Base-by-base conservation (phyloP, 768 basidiomycete genomes). In the Lactarius psammicola region DNA sequence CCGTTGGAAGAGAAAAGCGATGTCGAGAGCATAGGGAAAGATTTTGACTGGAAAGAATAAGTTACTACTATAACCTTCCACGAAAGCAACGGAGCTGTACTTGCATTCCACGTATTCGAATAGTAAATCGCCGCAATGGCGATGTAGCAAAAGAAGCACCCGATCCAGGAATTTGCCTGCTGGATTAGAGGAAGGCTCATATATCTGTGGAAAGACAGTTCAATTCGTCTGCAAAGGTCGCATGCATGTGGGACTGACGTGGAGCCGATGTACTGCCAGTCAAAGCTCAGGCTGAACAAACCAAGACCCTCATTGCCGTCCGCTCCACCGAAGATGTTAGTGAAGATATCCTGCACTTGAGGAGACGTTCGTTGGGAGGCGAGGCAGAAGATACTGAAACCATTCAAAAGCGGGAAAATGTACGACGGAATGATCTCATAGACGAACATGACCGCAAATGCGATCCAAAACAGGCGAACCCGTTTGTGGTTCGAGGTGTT, bases 251-350 rank as follows among this genome's bases (percentile, higher is more conserved):
- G 5, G 20, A 70, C 74, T 23, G 46, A 74, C 70, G 28, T 51
- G 18, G 84, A 84, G 1, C 81, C 81, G 67, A 87, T 84, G 68
- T 86, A 86, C 66, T 86, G 84, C 86, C 86, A 90, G 70, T 89
- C 88, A 55, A 89, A 81, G n/a, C 84, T 84, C 49, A 89, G 64
- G 36, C 82, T 83, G 46, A 85, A 62, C 23, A 89, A 70, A 0
- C 88, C 87, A 46, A 89, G 77, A 0, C 87, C 88, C 73, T 90
- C 87, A 69, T 89, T 90, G 38, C 81, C 86, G 42, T 83, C 79
- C 3, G 82, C 76, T 6, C 89, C 89, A 33, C 89, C 89, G 64
- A 90, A 89, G 0, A 90, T 66, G 63, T 85, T 84, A 3, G 86
- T 87, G 70, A 87, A 80, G 17, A 83, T 72, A 65, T 84, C 76